A percentile compares a stretch with the other conserved stretches of the same genome.
These are phyloP conservation scores for Vanrija sp. DNA, from an alignment of 1,284 basidiomycete species.

Conservation along the genomic window DNA sequence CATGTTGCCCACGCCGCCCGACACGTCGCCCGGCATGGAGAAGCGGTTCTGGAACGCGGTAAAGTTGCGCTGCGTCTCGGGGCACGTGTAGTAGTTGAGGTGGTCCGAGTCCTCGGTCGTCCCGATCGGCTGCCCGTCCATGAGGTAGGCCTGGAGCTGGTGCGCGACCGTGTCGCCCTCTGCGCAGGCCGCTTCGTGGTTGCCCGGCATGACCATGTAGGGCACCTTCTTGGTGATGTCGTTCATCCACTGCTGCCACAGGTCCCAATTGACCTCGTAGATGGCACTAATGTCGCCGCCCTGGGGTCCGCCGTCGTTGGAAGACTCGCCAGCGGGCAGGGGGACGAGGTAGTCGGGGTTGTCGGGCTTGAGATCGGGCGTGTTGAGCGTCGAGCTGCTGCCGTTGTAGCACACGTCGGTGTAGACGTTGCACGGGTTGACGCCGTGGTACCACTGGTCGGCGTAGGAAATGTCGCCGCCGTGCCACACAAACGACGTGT, in stretches of 20 bases:
- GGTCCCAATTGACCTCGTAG: slow-evolving; percentile 41
- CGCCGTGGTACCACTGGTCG: slow-evolving; percentile 37
- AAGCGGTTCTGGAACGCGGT: slow-evolving; percentile 33
- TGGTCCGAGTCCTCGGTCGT: slow-evolving; percentile 3
- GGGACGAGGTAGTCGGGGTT: slow-evolving; percentile 22
- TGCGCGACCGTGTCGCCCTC: slow-evolving; percentile 27
- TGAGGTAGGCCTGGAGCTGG: slow-evolving; percentile 13
- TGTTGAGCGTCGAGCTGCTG: slow-evolving; percentile 5
- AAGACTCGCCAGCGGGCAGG: slow-evolving; percentile 26
- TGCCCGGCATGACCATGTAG: slow-evolving; percentile 23
- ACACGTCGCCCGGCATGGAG: slow-evolving; percentile 29
- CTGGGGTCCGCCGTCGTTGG: slow-evolving; percentile 24
- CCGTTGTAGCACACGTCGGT: slow-evolving; percentile 32
- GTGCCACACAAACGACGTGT: slow-evolving; percentile 30
- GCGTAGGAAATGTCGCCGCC: slow-evolving; percentile 47
- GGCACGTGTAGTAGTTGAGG: slow-evolving; percentile 27
- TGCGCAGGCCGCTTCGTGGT: slow-evolving; percentile 23
- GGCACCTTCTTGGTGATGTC: slow-evolving; percentile 34
- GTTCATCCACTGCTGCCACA: slow-evolving; percentile 43
- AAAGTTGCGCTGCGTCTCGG: slow-evolving; percentile 23
- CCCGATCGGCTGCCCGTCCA: slow-evolving; percentile 15
- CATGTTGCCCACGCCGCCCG: slow-evolving; percentile 21
- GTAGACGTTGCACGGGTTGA: slow-evolving; percentile 17
- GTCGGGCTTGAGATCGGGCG: slow-evolving; percentile 8
- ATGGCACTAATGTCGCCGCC: slow-evolving; percentile 28